These are phyloP conservation scores for Solanum medicagineum DNA, from an alignment of 257 asterid genomes.

Conservation along the genomic window DNA sequence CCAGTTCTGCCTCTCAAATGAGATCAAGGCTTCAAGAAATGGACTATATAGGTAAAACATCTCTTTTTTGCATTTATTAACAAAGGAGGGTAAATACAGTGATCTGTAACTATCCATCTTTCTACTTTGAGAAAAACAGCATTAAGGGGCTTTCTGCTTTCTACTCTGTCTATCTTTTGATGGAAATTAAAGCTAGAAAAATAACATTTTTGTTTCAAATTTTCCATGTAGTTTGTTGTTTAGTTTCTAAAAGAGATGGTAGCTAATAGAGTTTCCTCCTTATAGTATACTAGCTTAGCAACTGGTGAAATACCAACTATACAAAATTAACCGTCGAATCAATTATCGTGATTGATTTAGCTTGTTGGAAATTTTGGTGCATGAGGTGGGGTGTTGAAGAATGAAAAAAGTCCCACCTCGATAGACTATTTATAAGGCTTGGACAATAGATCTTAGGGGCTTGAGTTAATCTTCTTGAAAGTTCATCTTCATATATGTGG, in stretches of 20 bases:
- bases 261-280: background rate
- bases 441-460: background rate
- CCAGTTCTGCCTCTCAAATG: slow-evolving; percentile 16
- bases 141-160: background rate
- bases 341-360: background rate
- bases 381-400: too few relatives aligned
- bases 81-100: background rate
- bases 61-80: background rate
- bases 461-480: background rate
- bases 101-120: background rate
- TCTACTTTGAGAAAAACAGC: background rate
- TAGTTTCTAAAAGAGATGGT: background rate
- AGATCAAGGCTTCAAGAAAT: slow-evolving; percentile 28
- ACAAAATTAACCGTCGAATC: background rate
- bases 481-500: background rate
- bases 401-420: too few relatives aligned
- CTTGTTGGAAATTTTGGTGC: background rate
- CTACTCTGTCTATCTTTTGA: background rate
- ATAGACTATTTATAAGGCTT: too few relatives aligned
- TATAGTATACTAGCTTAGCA: background rate
- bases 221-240: background rate
- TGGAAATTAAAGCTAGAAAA: background rate
- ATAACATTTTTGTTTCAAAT: background rate
- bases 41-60: slow-evolving; percentile 25
- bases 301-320: background rate